Evolutionary conservation across 352 stramenopile species (phyloP).

Genomic region (Pythium aquatile): DNA sequence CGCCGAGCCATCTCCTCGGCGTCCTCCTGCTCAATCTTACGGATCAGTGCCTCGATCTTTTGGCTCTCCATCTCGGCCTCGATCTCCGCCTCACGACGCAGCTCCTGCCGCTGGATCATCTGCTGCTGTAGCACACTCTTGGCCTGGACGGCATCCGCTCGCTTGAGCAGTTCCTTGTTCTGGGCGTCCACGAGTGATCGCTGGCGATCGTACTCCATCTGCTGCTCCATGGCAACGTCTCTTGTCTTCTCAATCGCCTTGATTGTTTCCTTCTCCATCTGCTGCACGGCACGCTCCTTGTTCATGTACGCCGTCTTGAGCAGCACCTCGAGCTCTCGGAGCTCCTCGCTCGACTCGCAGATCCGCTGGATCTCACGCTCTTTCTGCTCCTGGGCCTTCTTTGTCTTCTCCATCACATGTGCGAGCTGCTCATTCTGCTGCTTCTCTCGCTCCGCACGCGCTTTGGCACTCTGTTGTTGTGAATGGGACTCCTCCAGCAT

Average conservation of each 20-base stretch:
- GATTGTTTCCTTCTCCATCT: constrained; percentile 86
- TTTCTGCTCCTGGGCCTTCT: constrained; percentile 63
- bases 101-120: constrained; percentile 67
- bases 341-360: constrained; percentile 87
- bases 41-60: constrained; percentile 85
- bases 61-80: constrained; percentile 75
- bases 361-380: constrained; percentile 90
- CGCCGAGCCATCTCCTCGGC: constrained; percentile 61
- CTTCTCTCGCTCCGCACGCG: constrained; percentile 36
- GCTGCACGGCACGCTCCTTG: constrained; percentile 89
- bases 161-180: constrained; percentile 51
- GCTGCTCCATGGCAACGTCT: constrained; percentile 87
- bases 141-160: constrained; percentile 64
- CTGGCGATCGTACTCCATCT: constrained; percentile 92
- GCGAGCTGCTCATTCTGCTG: constrained; percentile 79
- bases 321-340: constrained; percentile 86
- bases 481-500: constrained; percentile 60
- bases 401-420: constrained; percentile 60
- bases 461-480: constrained; percentile 22
- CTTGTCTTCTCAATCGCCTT: constrained; percentile 65
- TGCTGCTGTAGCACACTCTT: constrained; percentile 70
- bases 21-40: constrained; percentile 87
- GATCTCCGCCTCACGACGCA: constrained; percentile 58
- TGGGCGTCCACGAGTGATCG: constrained; percentile 69
- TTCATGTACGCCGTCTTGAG: constrained; percentile 94